Conservation (phyloP, 805 yeast genomes). For the Candida schatavii region DNA sequence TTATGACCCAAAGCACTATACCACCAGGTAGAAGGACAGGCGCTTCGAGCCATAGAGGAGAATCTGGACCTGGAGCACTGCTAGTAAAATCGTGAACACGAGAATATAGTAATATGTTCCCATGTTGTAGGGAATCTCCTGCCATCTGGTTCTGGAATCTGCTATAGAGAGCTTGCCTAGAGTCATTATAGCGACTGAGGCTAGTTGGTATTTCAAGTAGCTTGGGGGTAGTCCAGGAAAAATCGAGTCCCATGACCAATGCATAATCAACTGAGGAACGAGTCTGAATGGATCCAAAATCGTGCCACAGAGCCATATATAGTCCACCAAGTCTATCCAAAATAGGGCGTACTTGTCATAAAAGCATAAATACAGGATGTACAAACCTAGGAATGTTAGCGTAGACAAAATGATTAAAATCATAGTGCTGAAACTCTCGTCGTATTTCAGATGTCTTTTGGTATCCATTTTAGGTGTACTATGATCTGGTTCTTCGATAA, state of each 20-base stretch:
- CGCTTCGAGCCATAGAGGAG: not conserved
- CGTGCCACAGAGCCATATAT: conserved; percentile 35
- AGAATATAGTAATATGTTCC: conserved; percentile 1
- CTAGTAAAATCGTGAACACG: not conserved
- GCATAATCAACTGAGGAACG: conserved; percentile 41
- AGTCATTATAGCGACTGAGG: conserved; percentile 7
- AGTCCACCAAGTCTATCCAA: conserved; percentile 41
- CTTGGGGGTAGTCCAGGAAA: conserved; percentile 16
- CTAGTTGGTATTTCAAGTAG: conserved; percentile 1
- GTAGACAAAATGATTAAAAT: not conserved
- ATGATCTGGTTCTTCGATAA: not conserved
- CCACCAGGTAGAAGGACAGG: no score
- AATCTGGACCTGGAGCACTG: conserved; percentile 3
- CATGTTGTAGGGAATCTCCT: conserved; percentile 16
- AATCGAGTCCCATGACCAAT: conserved; percentile 31
- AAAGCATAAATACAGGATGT: not conserved
- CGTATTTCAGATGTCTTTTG: no score
- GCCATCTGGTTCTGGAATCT: conserved; percentile 13
- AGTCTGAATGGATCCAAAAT: conserved; percentile 20
- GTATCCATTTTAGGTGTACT: not conserved
- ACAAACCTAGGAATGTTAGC: not conserved
- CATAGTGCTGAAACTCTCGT: not conserved
- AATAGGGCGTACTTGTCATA: conserved; percentile 14
- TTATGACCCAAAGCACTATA: no score
- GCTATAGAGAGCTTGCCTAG: conserved; percentile 8